Evolutionary conservation across 2,329 filamentous ascomycete genomes (phyloP), one percentile per base, ranked within the genome.

Genomic region (Trichophaea hybrida): DNA sequence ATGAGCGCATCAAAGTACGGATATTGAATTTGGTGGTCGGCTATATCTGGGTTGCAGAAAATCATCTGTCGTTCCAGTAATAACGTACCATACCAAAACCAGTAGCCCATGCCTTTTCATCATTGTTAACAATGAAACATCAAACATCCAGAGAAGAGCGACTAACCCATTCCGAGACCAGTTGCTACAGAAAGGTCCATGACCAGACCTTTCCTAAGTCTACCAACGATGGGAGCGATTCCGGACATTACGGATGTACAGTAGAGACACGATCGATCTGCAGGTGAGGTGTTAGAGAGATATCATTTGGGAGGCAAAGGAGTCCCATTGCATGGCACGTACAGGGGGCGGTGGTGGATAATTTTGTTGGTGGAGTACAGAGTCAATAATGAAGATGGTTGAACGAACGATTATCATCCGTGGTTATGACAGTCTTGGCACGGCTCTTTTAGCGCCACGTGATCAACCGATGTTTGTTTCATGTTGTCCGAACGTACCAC

Each of bases 101-200:
- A 76, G 73, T 83, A 84, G 68, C 80, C 82, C 46, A 60, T 58
- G 13, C 57, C 63, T 65, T 10, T 24, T n/a, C 2, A n/a, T 12
- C 5, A 46, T 38, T 17, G 71, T 76, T 75, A 67, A 79, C 24
- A 44, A 6, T 34, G 35, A 10, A 38, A 31, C 32, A 48, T 35
- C 31, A 13, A n/a, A 17, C 17, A 49, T 33, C 24, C 24, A 32
- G 6, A 35, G 5, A 34, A 13, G 6, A 24, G 32, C 33, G 33
- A 55, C 50, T 10, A 55, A 66, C 60, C 51, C 15, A 61, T 58
- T 15, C 64, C 64, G 43, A 65, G 6, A 83, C 82, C 82, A 69
- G 82, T 74, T 66, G 80, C 79, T 70, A 83, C 80, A 69, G 79
- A 80, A 69, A 85, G 74, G 73, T 85, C 81, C 68, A 85, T 76